These are phyloP conservation scores for Solanum corneliomulleri DNA, from an alignment of 257 asterid genomes.

Conservation along the genomic window DNA sequence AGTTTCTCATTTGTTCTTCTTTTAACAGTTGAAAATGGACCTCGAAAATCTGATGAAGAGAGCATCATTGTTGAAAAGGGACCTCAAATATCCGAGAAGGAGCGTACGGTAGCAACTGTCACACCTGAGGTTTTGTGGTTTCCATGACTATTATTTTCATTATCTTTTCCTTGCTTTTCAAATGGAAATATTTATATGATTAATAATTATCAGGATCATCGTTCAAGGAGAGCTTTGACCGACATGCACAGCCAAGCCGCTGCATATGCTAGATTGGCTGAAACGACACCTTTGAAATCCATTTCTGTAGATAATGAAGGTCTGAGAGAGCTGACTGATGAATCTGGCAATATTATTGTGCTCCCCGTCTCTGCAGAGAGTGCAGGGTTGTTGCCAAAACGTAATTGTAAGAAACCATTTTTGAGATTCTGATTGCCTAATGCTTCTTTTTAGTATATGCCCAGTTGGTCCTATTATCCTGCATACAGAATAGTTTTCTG, in stretches of 20 bases:
- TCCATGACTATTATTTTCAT: background rate
- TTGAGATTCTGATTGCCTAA: background rate
- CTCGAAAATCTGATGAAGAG: constrained; percentile 21
- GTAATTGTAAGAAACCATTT: constrained; percentile 28
- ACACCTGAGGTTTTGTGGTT: constrained; percentile 33
- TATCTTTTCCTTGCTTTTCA: background rate
- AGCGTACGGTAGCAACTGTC: constrained; percentile 15
- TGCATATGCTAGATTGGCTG: constrained; percentile 47
- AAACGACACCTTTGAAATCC: constrained; percentile 22
- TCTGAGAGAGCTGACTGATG: constrained; percentile 63
- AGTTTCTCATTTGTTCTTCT: background rate
- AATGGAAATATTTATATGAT: background rate
- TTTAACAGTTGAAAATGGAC: constrained; percentile 19
- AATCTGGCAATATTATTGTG: constrained; percentile 61
- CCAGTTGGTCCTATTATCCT: background rate
- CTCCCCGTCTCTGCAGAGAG: constrained; percentile 85
- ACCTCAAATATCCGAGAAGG: constrained; percentile 18
- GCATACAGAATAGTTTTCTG: background rate
- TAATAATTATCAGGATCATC: constrained; percentile 29
- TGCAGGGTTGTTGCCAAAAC: constrained; percentile 61
- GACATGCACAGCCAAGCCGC: constrained; percentile 60
- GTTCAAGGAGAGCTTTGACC: constrained; percentile 20
- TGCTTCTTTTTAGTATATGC: background rate
- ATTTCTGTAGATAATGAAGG: constrained; percentile 31
- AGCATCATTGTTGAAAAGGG: constrained; percentile 17